Percentiles rank a stretch among this genome's conserved stretches.
phyloP scores from a whole-genome alignment of 2,329 filamentous ascomycete species.

The Ophiostoma perfectum region DNA sequence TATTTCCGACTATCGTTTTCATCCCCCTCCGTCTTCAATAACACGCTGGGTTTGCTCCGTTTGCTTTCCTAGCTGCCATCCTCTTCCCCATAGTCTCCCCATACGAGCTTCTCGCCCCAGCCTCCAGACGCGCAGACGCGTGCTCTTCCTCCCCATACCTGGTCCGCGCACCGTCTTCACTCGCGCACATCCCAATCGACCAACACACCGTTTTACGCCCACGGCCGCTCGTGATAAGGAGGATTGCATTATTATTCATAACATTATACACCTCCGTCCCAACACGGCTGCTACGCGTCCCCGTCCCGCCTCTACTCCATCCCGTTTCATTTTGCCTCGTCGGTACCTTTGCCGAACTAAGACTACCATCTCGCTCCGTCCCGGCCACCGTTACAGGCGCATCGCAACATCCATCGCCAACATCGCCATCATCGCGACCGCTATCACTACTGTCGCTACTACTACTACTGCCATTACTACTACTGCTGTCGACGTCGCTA shows the following conservation, averaged over 20 bases:
- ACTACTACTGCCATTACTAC: not conserved
- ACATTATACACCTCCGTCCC: not conserved
- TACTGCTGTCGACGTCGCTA: not conserved
- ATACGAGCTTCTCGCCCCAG: not conserved
- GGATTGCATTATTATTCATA: not conserved
- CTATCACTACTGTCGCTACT: not conserved
- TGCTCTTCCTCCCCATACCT: not conserved
- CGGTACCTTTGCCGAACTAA: constrained; percentile 5
- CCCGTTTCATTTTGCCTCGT: constrained; percentile 12
- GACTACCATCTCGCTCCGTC: not conserved
- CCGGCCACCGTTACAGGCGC: not conserved
- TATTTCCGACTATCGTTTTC: not conserved
- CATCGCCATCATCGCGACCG: too few relatives aligned
- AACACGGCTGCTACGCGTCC: not conserved
- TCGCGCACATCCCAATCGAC: constrained; percentile 4
- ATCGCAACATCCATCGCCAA: not conserved
- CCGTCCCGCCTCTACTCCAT: not conserved
- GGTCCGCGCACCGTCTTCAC: constrained; percentile 4
- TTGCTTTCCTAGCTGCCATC: not conserved
- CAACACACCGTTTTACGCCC: not conserved
- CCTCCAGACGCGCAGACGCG: constrained; percentile 8
- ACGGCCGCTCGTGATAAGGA: not conserved
- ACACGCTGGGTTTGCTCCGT: constrained; percentile 2
- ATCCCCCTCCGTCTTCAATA: not conserved
- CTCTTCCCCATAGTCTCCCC: not conserved